phyloP scores from a whole-genome alignment of 1,284 basidiomycete species.

The Vanrija humicola region DNA sequence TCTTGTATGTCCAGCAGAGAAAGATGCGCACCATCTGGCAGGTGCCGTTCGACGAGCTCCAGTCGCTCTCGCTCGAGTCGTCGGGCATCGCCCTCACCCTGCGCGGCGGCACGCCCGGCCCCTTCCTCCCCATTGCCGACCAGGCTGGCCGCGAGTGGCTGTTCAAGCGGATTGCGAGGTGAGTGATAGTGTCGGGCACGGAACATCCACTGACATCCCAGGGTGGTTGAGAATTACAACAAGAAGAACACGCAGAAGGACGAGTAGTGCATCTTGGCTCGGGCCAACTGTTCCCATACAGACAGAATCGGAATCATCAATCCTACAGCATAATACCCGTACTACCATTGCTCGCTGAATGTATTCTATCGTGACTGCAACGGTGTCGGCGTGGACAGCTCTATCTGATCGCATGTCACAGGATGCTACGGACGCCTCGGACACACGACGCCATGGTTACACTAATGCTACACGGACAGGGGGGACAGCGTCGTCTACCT shows the following conservation, averaged over 20 bases:
- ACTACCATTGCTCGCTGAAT: no score
- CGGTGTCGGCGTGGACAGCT: no score
- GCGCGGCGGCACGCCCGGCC: slow-evolving; percentile 54
- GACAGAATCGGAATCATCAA: no score
- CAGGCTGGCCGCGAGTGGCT: slow-evolving; percentile 56
- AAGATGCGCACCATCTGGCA: slow-evolving; percentile 89
- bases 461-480: slow-evolving; percentile 10
- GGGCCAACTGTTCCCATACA: no score
- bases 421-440: no score
- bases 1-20: slow-evolving; percentile 81
- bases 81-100: slow-evolving; percentile 80
- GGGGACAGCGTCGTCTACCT: background rate
- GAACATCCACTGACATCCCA: slow-evolving; percentile 6
- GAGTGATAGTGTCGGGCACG: slow-evolving; percentile 12
- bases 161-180: slow-evolving; percentile 55
- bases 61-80: slow-evolving; percentile 82
- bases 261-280: slow-evolving; percentile 7
- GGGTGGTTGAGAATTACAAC: slow-evolving; percentile 42
- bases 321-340: no score
- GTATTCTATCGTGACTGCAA: no score
- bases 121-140: slow-evolving; percentile 56
- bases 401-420: no score
- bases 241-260: slow-evolving; percentile 34
- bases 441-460: background rate
- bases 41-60: slow-evolving; percentile 77